phyloP scores from a whole-genome alignment of 1,284 basidiomycete species.

The Stereum hirsutum region DNA sequence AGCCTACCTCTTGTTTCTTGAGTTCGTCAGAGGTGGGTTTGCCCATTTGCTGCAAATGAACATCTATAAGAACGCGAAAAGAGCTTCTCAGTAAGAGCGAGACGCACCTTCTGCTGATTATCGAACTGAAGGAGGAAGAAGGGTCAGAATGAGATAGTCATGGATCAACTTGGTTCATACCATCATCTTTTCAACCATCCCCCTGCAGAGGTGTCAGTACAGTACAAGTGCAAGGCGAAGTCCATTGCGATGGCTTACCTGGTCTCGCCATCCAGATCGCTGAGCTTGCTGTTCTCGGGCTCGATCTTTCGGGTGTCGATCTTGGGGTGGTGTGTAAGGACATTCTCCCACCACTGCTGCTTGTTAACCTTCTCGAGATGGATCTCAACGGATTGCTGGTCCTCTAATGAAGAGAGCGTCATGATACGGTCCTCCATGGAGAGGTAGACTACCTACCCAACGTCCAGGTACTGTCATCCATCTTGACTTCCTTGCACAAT shows the following conservation, averaged over 20 bases:
- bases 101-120: conserved; percentile 85
- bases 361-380: conserved; percentile 86
- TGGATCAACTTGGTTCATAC: conserved; percentile 37
- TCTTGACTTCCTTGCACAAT: conserved; percentile 87
- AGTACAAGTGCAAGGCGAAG: not conserved
- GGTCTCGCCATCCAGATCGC: conserved; percentile 92
- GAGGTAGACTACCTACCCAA: conserved; percentile 51
- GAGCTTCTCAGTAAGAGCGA: not conserved
- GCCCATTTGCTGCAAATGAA: conserved; percentile 72
- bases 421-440: conserved; percentile 1
- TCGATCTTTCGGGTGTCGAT: conserved; percentile 96
- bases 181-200: conserved; percentile 99
- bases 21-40: conserved; percentile 89
- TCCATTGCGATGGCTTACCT: conserved; percentile 46
- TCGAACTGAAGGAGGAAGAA: conserved; percentile 63
- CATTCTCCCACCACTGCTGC: conserved; percentile 97
- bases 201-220: conserved; percentile 37
- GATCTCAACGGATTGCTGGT: conserved; percentile 63
- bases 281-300: conserved; percentile 92
- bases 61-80: conserved; percentile 4
- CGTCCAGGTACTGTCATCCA: conserved; percentile 98
- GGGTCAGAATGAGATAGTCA: conserved; percentile 3
- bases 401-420: conserved; percentile 43
- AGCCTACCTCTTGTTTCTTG: conserved; percentile 76
- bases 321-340: conserved; percentile 91